Evolutionary conservation across 768 basidiomycete species (phyloP).

Genomic region (Auricularia cornea): DNA sequence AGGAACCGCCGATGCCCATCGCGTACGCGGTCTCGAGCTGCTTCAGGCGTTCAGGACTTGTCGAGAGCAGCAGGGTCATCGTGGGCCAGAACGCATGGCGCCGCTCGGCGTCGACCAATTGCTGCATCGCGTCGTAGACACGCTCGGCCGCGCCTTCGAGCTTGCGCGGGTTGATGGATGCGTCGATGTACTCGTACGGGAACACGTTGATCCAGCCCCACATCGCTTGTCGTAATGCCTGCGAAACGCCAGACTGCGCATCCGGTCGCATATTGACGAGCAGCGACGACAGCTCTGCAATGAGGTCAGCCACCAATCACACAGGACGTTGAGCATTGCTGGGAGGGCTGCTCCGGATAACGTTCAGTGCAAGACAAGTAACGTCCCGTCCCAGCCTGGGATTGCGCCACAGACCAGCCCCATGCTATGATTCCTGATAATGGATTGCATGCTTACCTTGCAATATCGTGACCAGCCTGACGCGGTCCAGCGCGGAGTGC

Average conservation of each 20-base stretch:
- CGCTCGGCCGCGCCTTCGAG: conserved; percentile 80
- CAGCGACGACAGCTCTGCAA: conserved; percentile 60
- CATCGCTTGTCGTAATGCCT: conserved; percentile 64
- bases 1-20: not conserved
- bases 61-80: conserved; percentile 61
- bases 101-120: conserved; percentile 32
- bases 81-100: conserved; percentile 69
- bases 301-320: too few relatives aligned
- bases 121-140: conserved; percentile 72
- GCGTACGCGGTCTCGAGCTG: conserved; percentile 18
- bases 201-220: conserved; percentile 88
- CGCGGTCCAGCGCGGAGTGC: conserved; percentile 64
- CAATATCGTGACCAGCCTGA: conserved; percentile 59
- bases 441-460: too few relatives aligned
- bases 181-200: conserved; percentile 70
- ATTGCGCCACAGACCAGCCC: too few relatives aligned
- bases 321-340: too few relatives aligned
- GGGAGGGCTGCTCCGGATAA: too few relatives aligned
- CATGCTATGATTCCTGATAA: too few relatives aligned
- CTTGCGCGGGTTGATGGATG: conserved; percentile 48
- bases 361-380: too few relatives aligned
- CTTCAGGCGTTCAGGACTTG: conserved; percentile 68
- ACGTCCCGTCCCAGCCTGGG: too few relatives aligned
- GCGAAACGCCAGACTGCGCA: conserved; percentile 61
- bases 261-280: conserved; percentile 76